Evolutionary conservation across 495 filamentous ascomycete species (phyloP), one percentile per base, ranked within the genome.

Genomic region (Staphylotrichum longicolle): DNA sequence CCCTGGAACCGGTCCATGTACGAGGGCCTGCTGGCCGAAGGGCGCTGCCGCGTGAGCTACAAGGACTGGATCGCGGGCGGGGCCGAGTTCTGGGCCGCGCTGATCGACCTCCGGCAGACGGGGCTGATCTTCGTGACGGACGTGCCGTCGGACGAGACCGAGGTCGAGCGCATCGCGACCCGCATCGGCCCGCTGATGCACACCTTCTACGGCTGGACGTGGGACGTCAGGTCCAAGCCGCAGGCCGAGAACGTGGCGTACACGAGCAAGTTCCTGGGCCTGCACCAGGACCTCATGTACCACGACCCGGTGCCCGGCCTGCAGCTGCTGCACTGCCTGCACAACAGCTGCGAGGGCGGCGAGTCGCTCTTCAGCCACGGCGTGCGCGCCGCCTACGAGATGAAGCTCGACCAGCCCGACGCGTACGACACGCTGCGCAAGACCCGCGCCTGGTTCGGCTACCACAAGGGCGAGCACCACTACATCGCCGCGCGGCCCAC

Each of bases 201-300:
- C 63, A 89, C 91, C 14, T 94, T 98, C 70, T 96, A 96, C 74
- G 93, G 93, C 39, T 72, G 74, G 47, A 96, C 91, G 2, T 96
- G 91, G 89, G 90, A 96, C 74, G 93, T 98, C 33, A 84, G 81
- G 56, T 86, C 81, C 8, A 85, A 91, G 39, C 85, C 88, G 3
- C 63, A 86, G 48, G 89, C 91, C 45, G 91, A 90, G 70, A 98
- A 98, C 66, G 86, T 98, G 7, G 93, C 93, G 12, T 96, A 98
- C 75, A 96, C 93, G 4, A 84, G 77, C 69, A 77, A 85, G 47
- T 84, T 84, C 65, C 84, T 96, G 2, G 89, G 88, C 15, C 84
- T 94, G 42, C 93, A 98, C 73, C 93, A 96, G 87, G 93, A 98
- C 68, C 82, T 96, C 34, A 80, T 96, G 69, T 98, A 98, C 78